These are phyloP conservation scores for Thermomucor indicae-seudaticae DNA, from an alignment of 371 early-diverging fungal species.

Conservation along the genomic window DNA sequence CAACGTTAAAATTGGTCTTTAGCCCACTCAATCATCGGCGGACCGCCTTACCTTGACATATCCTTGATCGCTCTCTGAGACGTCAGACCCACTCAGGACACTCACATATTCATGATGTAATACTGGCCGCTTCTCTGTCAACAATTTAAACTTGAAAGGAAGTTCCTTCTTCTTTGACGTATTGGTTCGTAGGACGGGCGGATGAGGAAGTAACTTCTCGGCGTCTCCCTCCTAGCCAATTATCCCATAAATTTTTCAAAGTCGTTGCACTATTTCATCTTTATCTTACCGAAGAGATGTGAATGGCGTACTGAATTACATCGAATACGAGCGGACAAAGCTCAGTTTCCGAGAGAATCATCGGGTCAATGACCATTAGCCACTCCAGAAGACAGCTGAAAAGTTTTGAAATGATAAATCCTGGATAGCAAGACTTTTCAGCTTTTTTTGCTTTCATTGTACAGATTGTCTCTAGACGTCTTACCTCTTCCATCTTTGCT, in stretches of 20 bases:
- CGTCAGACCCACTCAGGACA: slow-evolving; percentile 13
- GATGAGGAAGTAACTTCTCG: slow-evolving; percentile 52
- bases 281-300: slow-evolving; percentile 25
- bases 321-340: slow-evolving; percentile 70
- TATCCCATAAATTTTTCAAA: background rate
- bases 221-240: slow-evolving; percentile 35
- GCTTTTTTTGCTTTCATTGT: background rate
- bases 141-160: slow-evolving; percentile 39
- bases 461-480: background rate
- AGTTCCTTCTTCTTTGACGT: slow-evolving; percentile 28
- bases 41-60: slow-evolving; percentile 31
- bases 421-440: too few species aligned
- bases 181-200: slow-evolving; percentile 13
- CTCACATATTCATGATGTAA: slow-evolving; percentile 20
- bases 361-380: slow-evolving; percentile 68
- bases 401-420: slow-evolving; percentile 58
- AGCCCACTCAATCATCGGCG: background rate
- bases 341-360: slow-evolving; percentile 58
- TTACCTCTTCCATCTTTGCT: slow-evolving; percentile 36
- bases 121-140: slow-evolving; percentile 34
- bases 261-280: too few species aligned
- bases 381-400: slow-evolving; percentile 73
- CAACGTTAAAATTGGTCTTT: background rate
- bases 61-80: slow-evolving; percentile 33
- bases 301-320: slow-evolving; percentile 61